Conservation (phyloP, 2,329 filamentous ascomycete genomes). For the Ophidiomyces ophidiicola region DNA sequence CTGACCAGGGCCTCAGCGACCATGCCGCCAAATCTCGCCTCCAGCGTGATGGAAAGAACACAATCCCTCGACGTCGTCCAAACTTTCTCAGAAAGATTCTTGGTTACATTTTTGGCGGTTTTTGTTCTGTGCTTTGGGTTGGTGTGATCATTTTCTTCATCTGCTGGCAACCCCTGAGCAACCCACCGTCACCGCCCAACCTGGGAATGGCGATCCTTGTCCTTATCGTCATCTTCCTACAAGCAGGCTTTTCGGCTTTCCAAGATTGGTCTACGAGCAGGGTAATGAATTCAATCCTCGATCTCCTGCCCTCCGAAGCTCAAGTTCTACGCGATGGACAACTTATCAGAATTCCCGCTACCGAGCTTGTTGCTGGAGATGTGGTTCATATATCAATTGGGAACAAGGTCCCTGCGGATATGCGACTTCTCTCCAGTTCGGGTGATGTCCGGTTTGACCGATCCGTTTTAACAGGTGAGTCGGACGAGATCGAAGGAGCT, state of each 20-base stretch:
- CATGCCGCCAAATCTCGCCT: slow-evolving; percentile 46
- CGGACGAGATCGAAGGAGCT: slow-evolving; percentile 52
- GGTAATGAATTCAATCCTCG: slow-evolving; percentile 69
- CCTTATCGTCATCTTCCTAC: slow-evolving; percentile 56
- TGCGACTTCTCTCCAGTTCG: slow-evolving; percentile 57
- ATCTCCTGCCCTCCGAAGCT: slow-evolving; percentile 61
- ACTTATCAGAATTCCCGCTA: slow-evolving; percentile 41
- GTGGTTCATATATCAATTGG: slow-evolving; percentile 57
- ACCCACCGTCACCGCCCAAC: slow-evolving; percentile 58
- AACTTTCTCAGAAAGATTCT: slow-evolving; percentile 48
- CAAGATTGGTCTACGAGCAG: slow-evolving; percentile 65
- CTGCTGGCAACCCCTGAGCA: slow-evolving; percentile 61
- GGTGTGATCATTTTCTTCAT: slow-evolving; percentile 63
- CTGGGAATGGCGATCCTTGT: slow-evolving; percentile 61
- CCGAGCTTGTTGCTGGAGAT: slow-evolving; percentile 62
- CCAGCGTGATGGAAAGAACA: slow-evolving; percentile 55
- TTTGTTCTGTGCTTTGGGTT: slow-evolving; percentile 59
- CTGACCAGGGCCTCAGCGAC: slow-evolving; percentile 46
- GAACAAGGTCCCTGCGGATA: slow-evolving; percentile 63
- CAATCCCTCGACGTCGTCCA: slow-evolving; percentile 53
- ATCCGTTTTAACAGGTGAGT: slow-evolving; percentile 62
- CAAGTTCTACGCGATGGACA: slow-evolving; percentile 52
- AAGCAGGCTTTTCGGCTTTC: slow-evolving; percentile 57
- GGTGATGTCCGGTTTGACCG: slow-evolving; percentile 63
- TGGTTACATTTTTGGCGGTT: slow-evolving; percentile 66